Base-by-base conservation (phyloP, 257 asterid species). In the Echites panduratus region DNA sequence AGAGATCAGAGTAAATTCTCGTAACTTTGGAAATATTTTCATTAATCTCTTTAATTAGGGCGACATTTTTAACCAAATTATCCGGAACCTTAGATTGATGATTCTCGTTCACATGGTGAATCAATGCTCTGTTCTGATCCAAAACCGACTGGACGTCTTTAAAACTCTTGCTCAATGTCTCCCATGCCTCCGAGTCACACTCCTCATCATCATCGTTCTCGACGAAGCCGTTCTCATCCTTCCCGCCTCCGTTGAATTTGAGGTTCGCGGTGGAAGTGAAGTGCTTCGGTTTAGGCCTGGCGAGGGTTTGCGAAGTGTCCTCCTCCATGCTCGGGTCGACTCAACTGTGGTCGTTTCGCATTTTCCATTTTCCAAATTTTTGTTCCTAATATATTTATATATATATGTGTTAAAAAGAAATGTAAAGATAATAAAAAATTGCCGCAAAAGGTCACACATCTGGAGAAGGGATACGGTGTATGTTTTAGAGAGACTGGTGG, bases 61-160 rank as follows among this genome's bases (percentile, higher is more conserved):
- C 76, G 17, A 89, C 93, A 13, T 86, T 91, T 68, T 79, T 82
- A 66, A 76, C 91, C 80, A 91, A 10, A 75, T 86, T 86, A 2
- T 78, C 77, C 27, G 88, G 91, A 57, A 83, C 43, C 74, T 80
- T 89, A 5, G 96, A 85, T 12, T 74, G 81, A 54, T 89, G 96
- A 80, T 91, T 88, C 58, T 89, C 84, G 72, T 91, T 86, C 35
- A 83, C 97, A 73, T 84, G 95, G 40, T 85, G 89, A 76, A 91
- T 89, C 22, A 91, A 69, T 45, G 67, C 72, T 49, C 94, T 84
- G 68, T 91, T 91, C 77, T 62, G 89, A 77, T 88, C 95, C 64
- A 89, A 76, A 79, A 87, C 73, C 24, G 81, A 84, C 50, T 91
- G 90, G 20, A 82, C 96, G 77, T 88, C 90, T 17, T 73, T 71